A percentile compares a stretch with the other conserved stretches of the same genome.
Evolutionary conservation across 306 rosid genomes (phyloP).

Genomic region (Spatholobus suberectus): DNA sequence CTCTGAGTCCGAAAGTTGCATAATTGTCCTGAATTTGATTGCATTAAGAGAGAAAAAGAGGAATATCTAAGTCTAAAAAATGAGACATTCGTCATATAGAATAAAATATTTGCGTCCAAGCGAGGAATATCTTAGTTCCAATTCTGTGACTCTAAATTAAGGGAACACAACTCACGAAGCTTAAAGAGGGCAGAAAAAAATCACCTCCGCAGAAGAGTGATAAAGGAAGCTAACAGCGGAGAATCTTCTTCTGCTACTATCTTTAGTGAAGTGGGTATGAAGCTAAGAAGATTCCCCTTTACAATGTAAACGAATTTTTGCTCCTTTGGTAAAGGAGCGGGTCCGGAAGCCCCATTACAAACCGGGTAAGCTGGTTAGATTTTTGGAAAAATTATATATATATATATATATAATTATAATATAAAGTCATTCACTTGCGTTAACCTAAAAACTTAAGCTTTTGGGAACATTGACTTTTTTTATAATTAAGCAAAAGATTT

Average conservation of each 20-base stretch:
- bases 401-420: too few species aligned
- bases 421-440: too few species aligned
- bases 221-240: slow-evolving; percentile 5
- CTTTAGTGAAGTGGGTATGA: slow-evolving; percentile 81
- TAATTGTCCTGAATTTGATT: slow-evolving; percentile 64
- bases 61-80: slow-evolving; percentile 61
- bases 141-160: slow-evolving; percentile 76
- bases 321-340: not conserved
- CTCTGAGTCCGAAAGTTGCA: slow-evolving; percentile 62
- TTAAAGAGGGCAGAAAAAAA: slow-evolving; percentile 39
- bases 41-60: slow-evolving; percentile 50
- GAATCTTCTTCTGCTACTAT: slow-evolving; percentile 69
- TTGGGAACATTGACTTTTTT: too few species aligned
- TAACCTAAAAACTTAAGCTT: too few species aligned
- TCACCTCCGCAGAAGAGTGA: slow-evolving; percentile 8
- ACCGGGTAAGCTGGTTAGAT: not conserved
- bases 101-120: slow-evolving; percentile 57
- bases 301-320: not conserved
- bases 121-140: slow-evolving; percentile 79
- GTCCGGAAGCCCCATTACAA: not conserved
- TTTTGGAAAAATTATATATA: too few species aligned
- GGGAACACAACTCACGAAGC: slow-evolving; percentile 38
- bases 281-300: slow-evolving; percentile 82
- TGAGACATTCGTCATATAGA: slow-evolving; percentile 60
- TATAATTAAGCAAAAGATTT: too few species aligned